A percentile compares a stretch with the other conserved stretches of the same genome.
Evolutionary conservation across 306 rosid genomes (phyloP).

Genomic region (Inga leiocalycina): DNA sequence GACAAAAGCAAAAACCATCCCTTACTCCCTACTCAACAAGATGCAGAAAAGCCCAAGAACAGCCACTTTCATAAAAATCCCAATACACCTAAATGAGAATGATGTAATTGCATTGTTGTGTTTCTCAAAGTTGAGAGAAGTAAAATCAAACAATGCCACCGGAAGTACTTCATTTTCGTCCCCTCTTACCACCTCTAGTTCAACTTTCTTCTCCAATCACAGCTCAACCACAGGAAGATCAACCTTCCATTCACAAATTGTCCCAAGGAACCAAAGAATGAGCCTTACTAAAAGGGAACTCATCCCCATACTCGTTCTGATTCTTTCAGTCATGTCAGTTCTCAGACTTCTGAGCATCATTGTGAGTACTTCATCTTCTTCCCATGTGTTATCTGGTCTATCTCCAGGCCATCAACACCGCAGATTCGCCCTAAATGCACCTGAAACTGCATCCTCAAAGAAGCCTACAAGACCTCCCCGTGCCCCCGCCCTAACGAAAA

Average conservation of each 20-base stretch:
- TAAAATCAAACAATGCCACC: conserved; percentile 61
- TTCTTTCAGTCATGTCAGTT: conserved; percentile 64
- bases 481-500: conserved; percentile 43
- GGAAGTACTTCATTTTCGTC: conserved; percentile 53
- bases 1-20: conserved; percentile 67
- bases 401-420: conserved; percentile 39
- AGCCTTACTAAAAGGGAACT: conserved; percentile 60
- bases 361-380: conserved; percentile 47
- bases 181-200: conserved; percentile 46
- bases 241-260: conserved; percentile 40
- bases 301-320: conserved; percentile 63
- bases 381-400: conserved; percentile 41
- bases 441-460: conserved; percentile 33
- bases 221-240: conserved; percentile 36
- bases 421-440: conserved; percentile 21
- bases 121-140: conserved; percentile 35
- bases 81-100: conserved; percentile 34
- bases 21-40: conserved; percentile 70
- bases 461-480: conserved; percentile 38
- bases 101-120: conserved; percentile 37
- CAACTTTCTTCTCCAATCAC: conserved; percentile 47
- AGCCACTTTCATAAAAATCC: conserved; percentile 39
- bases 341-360: conserved; percentile 66
- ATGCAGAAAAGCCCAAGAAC: conserved; percentile 29
- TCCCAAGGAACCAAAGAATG: conserved; percentile 53